Percentiles rank a stretch among this genome's conserved stretches.
phyloP scores from a whole-genome alignment of 169 alveolate genomes.

The Eimeria brunetti region DNA sequence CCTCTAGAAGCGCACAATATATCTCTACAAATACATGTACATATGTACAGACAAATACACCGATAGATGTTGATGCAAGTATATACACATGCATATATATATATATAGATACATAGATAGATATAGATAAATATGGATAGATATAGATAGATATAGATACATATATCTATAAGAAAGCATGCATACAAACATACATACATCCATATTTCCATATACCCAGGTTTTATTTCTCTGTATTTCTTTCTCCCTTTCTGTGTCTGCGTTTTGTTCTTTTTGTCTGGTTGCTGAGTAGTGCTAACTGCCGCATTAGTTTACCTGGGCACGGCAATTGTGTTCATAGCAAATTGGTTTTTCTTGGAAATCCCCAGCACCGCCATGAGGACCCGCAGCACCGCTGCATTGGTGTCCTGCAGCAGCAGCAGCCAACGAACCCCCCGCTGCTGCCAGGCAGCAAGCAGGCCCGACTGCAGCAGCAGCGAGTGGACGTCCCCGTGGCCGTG shows the following conservation, averaged over 20 bases:
- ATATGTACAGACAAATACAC: too few relatives aligned
- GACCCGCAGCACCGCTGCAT: constrained; percentile 91
- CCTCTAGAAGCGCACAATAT: too few relatives aligned
- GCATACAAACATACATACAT: too few relatives aligned
- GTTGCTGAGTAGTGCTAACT: background rate
- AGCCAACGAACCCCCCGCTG: constrained; percentile 90
- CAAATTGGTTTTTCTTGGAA: constrained; percentile 69
- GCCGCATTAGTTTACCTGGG: constrained; percentile 65
- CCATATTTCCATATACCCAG: background rate
- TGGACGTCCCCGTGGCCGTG: constrained; percentile 99
- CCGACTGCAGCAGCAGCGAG: constrained; percentile 89
- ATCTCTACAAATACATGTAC: too few relatives aligned
- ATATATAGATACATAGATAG: too few relatives aligned
- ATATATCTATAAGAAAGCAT: too few relatives aligned
- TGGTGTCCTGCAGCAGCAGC: constrained; percentile 94
- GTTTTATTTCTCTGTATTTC: too few relatives aligned
- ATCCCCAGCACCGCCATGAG: constrained; percentile 94
- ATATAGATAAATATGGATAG: too few relatives aligned
- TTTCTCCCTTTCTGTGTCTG: background rate
- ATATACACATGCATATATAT: too few relatives aligned
- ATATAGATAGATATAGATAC: too few relatives aligned
- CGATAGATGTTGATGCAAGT: too few relatives aligned
- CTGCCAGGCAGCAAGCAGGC: constrained; percentile 83
- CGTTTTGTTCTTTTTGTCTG: constrained; percentile 82
- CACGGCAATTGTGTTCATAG: constrained; percentile 80